Conservation (phyloP, 345 rosid species). For the Passiflora organensis region DNA sequence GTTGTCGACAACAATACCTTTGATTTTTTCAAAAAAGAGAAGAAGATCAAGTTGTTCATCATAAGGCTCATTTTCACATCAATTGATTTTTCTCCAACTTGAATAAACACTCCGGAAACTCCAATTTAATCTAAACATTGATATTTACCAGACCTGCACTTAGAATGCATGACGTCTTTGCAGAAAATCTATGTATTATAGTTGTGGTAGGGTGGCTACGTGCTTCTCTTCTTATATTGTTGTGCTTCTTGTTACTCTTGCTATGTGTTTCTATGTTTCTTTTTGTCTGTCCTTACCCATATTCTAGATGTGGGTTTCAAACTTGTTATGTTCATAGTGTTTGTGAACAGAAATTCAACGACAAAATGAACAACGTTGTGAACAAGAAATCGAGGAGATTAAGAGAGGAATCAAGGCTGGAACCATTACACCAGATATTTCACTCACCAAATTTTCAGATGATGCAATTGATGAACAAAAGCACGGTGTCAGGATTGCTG, state of each 20-base stretch:
- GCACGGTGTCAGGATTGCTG: conserved; percentile 89
- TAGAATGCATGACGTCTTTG: no score
- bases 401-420: conserved; percentile 57
- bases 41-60: no score
- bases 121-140: no score
- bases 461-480: conserved; percentile 91
- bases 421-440: conserved; percentile 43
- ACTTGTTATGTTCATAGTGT: background rate
- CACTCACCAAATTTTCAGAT: conserved; percentile 67
- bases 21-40: no score
- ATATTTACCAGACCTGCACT: no score
- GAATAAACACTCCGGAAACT: no score
- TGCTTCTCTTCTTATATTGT: background rate
- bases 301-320: no score
- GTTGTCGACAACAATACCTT: no score
- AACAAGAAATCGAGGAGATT: conserved; percentile 78
- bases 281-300: background rate
- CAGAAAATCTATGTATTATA: no score
- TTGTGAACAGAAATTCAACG: conserved; percentile 53
- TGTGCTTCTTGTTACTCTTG: background rate
- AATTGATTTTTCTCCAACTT: no score
- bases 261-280: background rate
- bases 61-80: no score
- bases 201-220: no score
- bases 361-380: conserved; percentile 84